Base-by-base conservation (phyloP, 805 yeast genomes). In the Ogataea pini region DNA sequence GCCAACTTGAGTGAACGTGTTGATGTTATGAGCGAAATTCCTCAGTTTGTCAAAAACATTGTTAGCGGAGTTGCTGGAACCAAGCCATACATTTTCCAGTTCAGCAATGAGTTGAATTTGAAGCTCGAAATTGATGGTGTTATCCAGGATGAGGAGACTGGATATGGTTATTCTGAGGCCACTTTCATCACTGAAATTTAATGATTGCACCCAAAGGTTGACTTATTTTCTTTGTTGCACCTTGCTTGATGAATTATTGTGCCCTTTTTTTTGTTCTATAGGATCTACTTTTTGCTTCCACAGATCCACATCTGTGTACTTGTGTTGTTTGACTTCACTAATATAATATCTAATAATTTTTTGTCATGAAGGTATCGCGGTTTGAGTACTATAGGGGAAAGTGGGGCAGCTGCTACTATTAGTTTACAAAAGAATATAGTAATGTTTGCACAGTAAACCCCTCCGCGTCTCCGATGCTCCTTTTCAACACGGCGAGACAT, bases 1-100 rank as follows among this genome's bases (percentile, higher is more conserved):
- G 65, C 66, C 14, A 72, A 76, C 39, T 70, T 88, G 51, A 82
- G 89, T 44, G 97, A 89, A 72, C 83, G 98, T 65, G 91, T 94
- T 49, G 99, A 94, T 70, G 98, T 94, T 50, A 90, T 94, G 97
- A 88, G 90, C 44, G 98, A 94, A 71, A 85, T 94, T 50, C 99
- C 99, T 22, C 84, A 81, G 54, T 90, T 94, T 69, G 96, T 94
- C 57, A 94, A 92, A 72, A 86, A 84, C 60, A 86, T 94, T 50
- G 98, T 89, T 39, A 82, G 91, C 53, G 96, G 96, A 49, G 95
- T 92, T 46, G 94, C 94, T 13, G 99, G 98, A 43, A 85, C 98
- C 22, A 88, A 86, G 65, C 99, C 99, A n/a, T 92, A 80, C 72
- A 92, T 94, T 61, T 94, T 91, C 71, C 98, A 94, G 72, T 94